Evolutionary conservation across 352 stramenopile species (phyloP), one percentile per base, ranked within the genome.

Genomic region (Thalassiosira hispida): DNA sequence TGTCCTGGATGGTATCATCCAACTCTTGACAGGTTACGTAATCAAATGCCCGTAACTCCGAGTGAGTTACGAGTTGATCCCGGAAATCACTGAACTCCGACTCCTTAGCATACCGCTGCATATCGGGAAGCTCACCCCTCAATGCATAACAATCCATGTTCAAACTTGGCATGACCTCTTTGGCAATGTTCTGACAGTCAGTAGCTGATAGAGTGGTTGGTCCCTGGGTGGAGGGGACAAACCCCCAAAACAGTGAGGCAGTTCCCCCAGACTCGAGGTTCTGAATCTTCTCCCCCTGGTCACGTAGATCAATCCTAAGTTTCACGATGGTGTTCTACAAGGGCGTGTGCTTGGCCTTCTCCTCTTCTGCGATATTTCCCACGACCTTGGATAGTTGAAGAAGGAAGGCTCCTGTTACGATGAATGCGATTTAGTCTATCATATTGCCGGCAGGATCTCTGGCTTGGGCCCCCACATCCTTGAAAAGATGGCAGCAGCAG

Each of bases 401-500:
- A 70, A 51, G 25, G 53, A 76, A 18, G 31, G 64, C 6, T 33
- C 14, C n/a, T 82, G 73, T 27, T 89, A 79, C 66, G 82, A 89
- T 42, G 78, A 86, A 53, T 77, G 56, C 29, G 82, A 89, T 63
- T 38, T 89, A 22, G 82, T 89, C 11, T 84, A 82, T 56, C 74
- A 87, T 55, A 82, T 89, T 73, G 79, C 71, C 27, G 60, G 68
- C 7, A 56, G 83, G 29, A 71, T 89, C 40, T 42, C 57, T 51
- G 11, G 20, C 12, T 64, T 76, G 46, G 69, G 35, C 44, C 14
- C 23, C 22, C 5, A 16, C 1, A 53, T 20, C 14, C 22, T 55
- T 49, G 38, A 65, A 20, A 44, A 25, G 27, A 51, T 76, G 67
- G 31, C 31, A 1, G 12, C 14, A 23, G 18, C 40, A 23, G 46